Evolutionary conservation across 1,284 basidiomycete species (phyloP).

Genomic region (Melampsora americana): DNA sequence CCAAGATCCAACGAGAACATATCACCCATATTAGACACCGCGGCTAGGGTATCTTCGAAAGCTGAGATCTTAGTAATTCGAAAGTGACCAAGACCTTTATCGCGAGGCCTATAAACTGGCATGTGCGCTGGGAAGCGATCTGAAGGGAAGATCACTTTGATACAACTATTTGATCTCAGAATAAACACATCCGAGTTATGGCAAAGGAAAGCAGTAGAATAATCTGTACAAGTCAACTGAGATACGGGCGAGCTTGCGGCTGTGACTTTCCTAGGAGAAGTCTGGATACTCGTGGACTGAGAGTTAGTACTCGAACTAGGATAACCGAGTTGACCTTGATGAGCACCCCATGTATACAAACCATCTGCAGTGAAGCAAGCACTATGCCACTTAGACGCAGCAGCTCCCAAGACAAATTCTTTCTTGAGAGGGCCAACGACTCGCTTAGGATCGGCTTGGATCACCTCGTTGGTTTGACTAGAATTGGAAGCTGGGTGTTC

Average conservation of each 20-base stretch:
- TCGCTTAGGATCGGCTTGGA: constrained; percentile 73
- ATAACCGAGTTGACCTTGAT: constrained; percentile 82
- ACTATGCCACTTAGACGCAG: constrained; percentile 80
- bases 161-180: constrained; percentile 38
- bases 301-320: constrained; percentile 62
- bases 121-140: constrained; percentile 70
- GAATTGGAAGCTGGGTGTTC: constrained; percentile 46
- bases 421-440: constrained; percentile 75
- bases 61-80: constrained; percentile 76
- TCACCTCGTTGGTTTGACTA: constrained; percentile 57
- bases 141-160: constrained; percentile 62
- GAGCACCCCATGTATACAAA: constrained; percentile 95
- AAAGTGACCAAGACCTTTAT: constrained; percentile 61
- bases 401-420: constrained; percentile 74
- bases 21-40: constrained; percentile 81
- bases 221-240: constrained; percentile 64
- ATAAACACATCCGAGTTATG: constrained; percentile 19
- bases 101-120: constrained; percentile 73
- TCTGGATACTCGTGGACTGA: constrained; percentile 67
- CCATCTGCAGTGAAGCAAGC: constrained; percentile 79
- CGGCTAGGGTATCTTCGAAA: constrained; percentile 78
- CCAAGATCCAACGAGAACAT: constrained; percentile 74
- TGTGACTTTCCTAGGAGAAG: constrained; percentile 76
- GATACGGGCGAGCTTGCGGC: constrained; percentile 69
- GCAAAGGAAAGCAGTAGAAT: constrained; percentile 46